Percentiles rank a stretch among this genome's conserved stretches.
phyloP scores from a whole-genome alignment of 2,329 filamentous ascomycete genomes.

The Aureobasidium sp. region DNA sequence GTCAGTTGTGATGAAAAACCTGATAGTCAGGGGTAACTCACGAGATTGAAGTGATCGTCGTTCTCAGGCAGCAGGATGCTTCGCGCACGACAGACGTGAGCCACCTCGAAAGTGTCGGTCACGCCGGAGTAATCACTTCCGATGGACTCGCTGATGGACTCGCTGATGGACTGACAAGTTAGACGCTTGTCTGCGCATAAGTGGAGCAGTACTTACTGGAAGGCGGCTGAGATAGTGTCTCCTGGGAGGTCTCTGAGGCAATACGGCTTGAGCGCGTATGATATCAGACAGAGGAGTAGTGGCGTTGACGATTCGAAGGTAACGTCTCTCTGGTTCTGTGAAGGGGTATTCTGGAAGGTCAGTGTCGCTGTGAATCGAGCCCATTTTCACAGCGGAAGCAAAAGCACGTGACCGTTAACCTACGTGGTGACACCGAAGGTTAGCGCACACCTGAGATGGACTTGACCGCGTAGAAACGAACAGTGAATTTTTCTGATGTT shows the following conservation, averaged over 20 bases:
- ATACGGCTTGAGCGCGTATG: neutral
- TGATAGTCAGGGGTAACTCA: neutral
- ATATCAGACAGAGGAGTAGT: neutral
- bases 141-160: slow-evolving; percentile 1
- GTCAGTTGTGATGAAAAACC: neutral
- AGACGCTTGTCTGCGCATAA: neutral
- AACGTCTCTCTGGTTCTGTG: neutral
- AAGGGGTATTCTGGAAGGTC: neutral
- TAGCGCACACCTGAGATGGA: neutral
- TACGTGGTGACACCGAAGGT: neutral
- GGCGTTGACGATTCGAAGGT: neutral
- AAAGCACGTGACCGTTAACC: neutral
- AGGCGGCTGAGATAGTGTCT: neutral
- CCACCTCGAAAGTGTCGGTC: neutral
- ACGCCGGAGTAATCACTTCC: neutral
- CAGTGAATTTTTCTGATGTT: neutral
- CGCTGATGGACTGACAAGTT: neutral
- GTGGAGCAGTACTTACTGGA: neutral
- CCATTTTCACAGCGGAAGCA: neutral
- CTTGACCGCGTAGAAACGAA: neutral
- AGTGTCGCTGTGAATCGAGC: neutral
- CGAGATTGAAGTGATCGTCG: neutral
- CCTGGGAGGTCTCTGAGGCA: neutral
- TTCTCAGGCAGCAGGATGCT: neutral
- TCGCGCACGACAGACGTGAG: neutral